Evolutionary conservation across 768 basidiomycete genomes (phyloP).

Genomic region (Tricholoma sp.): DNA sequence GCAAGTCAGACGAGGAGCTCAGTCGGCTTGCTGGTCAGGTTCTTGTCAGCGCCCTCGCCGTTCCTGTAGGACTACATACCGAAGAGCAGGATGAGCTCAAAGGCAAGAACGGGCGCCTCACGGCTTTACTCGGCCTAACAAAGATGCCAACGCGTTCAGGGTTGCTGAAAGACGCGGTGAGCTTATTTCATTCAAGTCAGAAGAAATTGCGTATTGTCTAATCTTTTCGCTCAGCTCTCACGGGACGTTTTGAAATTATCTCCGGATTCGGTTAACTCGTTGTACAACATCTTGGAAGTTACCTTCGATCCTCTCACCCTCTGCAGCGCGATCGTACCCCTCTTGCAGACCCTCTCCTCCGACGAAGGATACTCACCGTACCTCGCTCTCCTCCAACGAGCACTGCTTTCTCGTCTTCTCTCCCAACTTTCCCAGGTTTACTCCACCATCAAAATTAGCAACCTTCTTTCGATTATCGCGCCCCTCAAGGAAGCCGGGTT

Average conservation of each 20-base stretch:
- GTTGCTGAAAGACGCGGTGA: conserved; percentile 81
- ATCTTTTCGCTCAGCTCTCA: conserved; percentile 49
- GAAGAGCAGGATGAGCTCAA: conserved; percentile 43
- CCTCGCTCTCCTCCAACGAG: conserved; percentile 84
- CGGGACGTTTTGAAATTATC: conserved; percentile 80
- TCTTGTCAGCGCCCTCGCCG: conserved; percentile 86
- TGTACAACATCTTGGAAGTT: conserved; percentile 88
- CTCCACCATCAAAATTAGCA: conserved; percentile 74
- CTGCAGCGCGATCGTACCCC: conserved; percentile 70
- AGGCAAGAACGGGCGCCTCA: conserved; percentile 72
- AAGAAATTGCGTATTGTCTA: not conserved
- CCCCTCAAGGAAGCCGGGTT: conserved; percentile 59
- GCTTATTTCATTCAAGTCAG: conserved; percentile 21
- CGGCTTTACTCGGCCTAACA: conserved; percentile 77
- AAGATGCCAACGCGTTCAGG: conserved; percentile 85
- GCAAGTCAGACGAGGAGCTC: conserved; percentile 73
- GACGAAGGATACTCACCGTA: conserved; percentile 72
- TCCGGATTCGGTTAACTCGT: conserved; percentile 62
- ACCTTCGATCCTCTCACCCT: conserved; percentile 91
- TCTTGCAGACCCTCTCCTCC: conserved; percentile 56
- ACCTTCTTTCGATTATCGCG: conserved; percentile 71
- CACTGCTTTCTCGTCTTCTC: conserved; percentile 86
- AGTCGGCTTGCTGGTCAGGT: conserved; percentile 85
- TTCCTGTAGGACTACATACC: conserved; percentile 68
- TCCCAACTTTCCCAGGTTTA: conserved; percentile 92